Base-by-base conservation (phyloP, 257 asterid species). In the Gentiana dahurica region DNA sequence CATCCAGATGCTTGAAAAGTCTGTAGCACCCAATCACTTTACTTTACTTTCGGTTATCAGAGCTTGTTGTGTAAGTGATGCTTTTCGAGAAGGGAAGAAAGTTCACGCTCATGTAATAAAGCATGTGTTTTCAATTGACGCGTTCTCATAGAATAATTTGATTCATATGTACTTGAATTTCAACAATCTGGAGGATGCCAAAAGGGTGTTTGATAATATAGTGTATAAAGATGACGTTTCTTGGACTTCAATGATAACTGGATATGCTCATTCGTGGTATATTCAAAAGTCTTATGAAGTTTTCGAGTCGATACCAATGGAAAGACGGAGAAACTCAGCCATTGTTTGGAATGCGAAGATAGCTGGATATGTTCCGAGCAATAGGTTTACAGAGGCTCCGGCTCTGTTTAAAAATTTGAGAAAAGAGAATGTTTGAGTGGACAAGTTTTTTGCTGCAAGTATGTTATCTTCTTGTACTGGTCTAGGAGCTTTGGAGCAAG, bases 181-280 rank as follows among this genome's bases (percentile, higher is more conserved):
- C 60, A 72, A 62, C 51, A 67, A 63, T 6, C 60, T 83, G 80
- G 87, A 78, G 56, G 83, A 79, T 34, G 94, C 93, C 1, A 72
- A 44, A 37, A 76, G 65, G 78, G 92, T 78, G 69, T 86, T 89
- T 46, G 83, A 76, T 66, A 56, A 50, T 36, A 52, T 83, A 72
- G 66, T 11, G 2, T 10, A 48, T 11, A 84, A 71, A 75, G 90
- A 86, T 60, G 78, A 76, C 60, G 86, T 89, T 67, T 79, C 97
- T 53, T 89, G 93, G 89, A 89, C 95, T n/a, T 79, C 95, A 34
- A 63, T 86, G 81, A 86, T 86, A 48, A 79, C 83, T 64, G 94
- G 97, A 2, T 86, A 64, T 61, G 78, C 93, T 2, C 81, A 62
- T 8, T 50, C 61, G 55, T 94, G 93, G 2, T 53, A 55, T 48